Evolutionary conservation across 139 green algal species (phyloP).

Genomic region (Chlamydomonas applanata): DNA sequence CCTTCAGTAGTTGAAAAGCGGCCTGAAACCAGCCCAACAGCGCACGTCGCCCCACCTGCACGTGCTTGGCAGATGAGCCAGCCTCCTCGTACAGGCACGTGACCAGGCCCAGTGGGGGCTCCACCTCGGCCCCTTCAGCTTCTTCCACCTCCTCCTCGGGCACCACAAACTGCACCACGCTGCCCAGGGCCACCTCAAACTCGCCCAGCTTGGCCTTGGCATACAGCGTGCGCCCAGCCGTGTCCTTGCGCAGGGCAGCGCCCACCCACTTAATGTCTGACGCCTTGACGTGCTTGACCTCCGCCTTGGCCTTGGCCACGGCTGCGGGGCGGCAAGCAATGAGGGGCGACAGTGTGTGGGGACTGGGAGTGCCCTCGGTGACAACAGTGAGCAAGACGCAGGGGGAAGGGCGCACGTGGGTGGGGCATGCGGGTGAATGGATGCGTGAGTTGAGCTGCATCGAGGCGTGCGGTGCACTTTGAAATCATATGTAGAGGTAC

Average conservation of each 20-base stretch:
- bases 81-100: conserved; percentile 69
- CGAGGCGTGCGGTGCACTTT: no score
- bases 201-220: conserved; percentile 36
- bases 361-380: no score
- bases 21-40: no score
- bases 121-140: neutral
- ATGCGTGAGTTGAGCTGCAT: no score
- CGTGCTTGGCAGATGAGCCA: conserved; percentile 31
- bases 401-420: no score
- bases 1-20: no score
- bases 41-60: conserved; percentile 59
- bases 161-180: conserved; percentile 43
- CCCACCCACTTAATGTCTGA: neutral
- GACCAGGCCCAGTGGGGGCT: conserved; percentile 55
- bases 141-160: conserved; percentile 25
- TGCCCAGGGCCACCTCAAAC: conserved; percentile 43
- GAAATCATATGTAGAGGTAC: no score
- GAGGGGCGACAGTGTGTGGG: no score
- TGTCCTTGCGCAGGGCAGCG: conserved; percentile 4
- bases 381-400: no score
- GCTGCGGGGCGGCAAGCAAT: no score
- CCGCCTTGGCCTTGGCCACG: neutral
- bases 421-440: no score
- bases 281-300: neutral
- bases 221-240: conserved; percentile 31